These are phyloP conservation scores for Butyriboletus loyo DNA, from an alignment of 768 basidiomycete genomes.

Conservation along the genomic window DNA sequence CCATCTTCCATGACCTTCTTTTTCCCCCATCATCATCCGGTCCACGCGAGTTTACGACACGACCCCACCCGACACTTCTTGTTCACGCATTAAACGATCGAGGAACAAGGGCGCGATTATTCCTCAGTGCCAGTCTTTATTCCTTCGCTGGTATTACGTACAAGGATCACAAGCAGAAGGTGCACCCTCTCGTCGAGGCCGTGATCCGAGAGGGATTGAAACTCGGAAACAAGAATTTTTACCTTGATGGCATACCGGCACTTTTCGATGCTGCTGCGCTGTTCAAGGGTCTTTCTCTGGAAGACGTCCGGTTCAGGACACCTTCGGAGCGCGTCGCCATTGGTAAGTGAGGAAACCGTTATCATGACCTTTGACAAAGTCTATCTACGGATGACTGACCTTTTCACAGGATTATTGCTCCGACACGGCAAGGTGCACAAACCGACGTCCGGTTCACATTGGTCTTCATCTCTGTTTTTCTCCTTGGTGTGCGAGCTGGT, in stretches of 20 bases:
- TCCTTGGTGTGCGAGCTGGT: slow-evolving; percentile 71
- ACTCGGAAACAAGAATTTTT: slow-evolving; percentile 74
- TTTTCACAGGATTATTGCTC: slow-evolving; percentile 56
- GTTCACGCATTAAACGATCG: slow-evolving; percentile 23
- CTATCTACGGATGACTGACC: not conserved
- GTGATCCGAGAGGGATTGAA: slow-evolving; percentile 84
- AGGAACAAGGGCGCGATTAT: slow-evolving; percentile 57
- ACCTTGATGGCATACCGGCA: slow-evolving; percentile 68
- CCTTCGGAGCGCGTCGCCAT: slow-evolving; percentile 55
- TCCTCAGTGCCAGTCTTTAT: slow-evolving; percentile 71
- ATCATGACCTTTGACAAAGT: not conserved
- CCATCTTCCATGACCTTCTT: slow-evolving; percentile 55
- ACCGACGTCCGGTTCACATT: slow-evolving; percentile 55
- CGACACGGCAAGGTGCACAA: slow-evolving; percentile 68
- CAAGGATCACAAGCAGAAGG: slow-evolving; percentile 61
- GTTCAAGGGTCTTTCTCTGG: slow-evolving; percentile 34
- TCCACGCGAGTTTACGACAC: slow-evolving; percentile 12
- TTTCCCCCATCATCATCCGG: slow-evolving; percentile 16
- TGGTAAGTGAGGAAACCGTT: slow-evolving; percentile 37
- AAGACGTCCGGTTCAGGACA: slow-evolving; percentile 33
- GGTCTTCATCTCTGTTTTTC: slow-evolving; percentile 72
- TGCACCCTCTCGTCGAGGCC: slow-evolving; percentile 55
- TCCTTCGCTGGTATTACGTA: slow-evolving; percentile 65
- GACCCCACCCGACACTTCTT: slow-evolving; percentile 40
- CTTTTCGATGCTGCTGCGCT: slow-evolving; percentile 54